These are phyloP conservation scores for Saccharomyces mikatae DNA, from an alignment of 805 yeast species.

Conservation along the genomic window DNA sequence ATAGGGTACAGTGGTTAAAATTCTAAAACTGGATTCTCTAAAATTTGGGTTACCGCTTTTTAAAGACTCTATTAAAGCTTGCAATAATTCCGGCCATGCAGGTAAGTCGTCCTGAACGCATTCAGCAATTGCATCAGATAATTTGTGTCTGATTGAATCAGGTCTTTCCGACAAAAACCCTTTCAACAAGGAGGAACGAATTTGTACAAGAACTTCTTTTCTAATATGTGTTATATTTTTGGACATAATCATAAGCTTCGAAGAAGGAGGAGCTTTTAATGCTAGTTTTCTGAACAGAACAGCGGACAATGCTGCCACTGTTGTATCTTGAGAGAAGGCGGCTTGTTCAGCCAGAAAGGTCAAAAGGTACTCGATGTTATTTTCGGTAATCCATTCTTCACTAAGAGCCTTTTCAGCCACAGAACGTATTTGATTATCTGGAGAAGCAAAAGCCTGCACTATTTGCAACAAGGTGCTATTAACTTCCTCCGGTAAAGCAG, in stretches of 20 bases:
- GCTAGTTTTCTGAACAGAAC: slow-evolving; percentile 86
- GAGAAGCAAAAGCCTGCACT: slow-evolving; percentile 61
- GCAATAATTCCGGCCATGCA: slow-evolving; percentile 73
- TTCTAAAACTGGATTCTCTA: slow-evolving; percentile 87
- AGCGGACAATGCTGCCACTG: slow-evolving; percentile 66
- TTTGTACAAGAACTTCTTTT: slow-evolving; percentile 48
- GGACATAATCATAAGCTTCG: slow-evolving; percentile 54
- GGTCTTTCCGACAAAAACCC: slow-evolving; percentile 68
- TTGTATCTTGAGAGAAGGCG: slow-evolving; percentile 49
- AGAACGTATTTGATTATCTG: slow-evolving; percentile 68
- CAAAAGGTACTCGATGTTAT: slow-evolving; percentile 61
- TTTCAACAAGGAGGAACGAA: slow-evolving; percentile 56
- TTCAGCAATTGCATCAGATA: slow-evolving; percentile 91
- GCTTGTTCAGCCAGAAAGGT: slow-evolving; percentile 79
- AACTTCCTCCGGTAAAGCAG: slow-evolving; percentile 53
- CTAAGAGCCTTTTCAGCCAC: slow-evolving; percentile 70
- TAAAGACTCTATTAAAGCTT: slow-evolving; percentile 63
- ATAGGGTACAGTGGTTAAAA: slow-evolving; percentile 77
- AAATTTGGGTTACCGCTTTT: slow-evolving; percentile 50
- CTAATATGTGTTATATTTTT: slow-evolving; percentile 69
- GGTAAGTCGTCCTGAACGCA: slow-evolving; percentile 63
- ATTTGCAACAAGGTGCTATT: slow-evolving; percentile 47
- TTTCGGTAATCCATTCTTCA: slow-evolving; percentile 63
- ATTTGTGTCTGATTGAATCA: slow-evolving; percentile 78
- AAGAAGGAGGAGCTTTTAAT: slow-evolving; percentile 59